Evolutionary conservation across 192 early-diverging fungal genomes (phyloP).

Genomic region (Piromyces finnis): DNA sequence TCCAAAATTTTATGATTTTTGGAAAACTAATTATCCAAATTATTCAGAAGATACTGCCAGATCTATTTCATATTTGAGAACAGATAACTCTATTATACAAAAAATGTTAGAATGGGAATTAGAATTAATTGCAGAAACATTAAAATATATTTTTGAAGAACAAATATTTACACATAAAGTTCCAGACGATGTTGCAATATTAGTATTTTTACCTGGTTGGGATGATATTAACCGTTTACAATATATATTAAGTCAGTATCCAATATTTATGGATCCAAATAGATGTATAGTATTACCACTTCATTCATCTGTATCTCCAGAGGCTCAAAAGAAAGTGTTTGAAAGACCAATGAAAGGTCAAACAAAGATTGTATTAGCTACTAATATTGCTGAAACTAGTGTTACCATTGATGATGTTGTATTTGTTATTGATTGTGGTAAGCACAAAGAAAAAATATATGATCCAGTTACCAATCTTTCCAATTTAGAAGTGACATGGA

Average conservation of each 20-base stretch:
- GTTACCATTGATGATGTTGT: constrained; percentile 58
- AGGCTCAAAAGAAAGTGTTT: constrained; percentile 51
- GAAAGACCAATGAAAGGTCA: constrained; percentile 24
- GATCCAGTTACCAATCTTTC: neutral
- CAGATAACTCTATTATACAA: neutral
- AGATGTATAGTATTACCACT: neutral
- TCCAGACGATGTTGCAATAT: constrained; percentile 21
- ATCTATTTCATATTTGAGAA: neutral
- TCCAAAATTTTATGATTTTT: neutral
- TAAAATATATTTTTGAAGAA: constrained; percentile 35
- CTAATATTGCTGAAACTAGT: constrained; percentile 76
- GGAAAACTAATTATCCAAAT: neutral
- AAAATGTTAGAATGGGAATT: constrained; percentile 41
- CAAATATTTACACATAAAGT: constrained; percentile 12
- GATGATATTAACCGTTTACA: neutral
- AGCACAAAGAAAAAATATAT: neutral
- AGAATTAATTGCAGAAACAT: constrained; percentile 28
- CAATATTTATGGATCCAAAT: neutral
- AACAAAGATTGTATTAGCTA: constrained; percentile 74
- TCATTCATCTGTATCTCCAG: neutral
- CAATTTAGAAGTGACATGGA: constrained; percentile 12
- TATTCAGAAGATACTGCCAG: neutral
- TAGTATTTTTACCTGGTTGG: constrained; percentile 50
- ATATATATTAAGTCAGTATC: neutral
- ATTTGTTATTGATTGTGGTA: constrained; percentile 58